Percentiles rank a stretch among this genome's conserved stretches.
Evolutionary conservation across 2,329 filamentous ascomycete genomes (phyloP).

Genomic region (Cephalotrichum gorgonifer): DNA sequence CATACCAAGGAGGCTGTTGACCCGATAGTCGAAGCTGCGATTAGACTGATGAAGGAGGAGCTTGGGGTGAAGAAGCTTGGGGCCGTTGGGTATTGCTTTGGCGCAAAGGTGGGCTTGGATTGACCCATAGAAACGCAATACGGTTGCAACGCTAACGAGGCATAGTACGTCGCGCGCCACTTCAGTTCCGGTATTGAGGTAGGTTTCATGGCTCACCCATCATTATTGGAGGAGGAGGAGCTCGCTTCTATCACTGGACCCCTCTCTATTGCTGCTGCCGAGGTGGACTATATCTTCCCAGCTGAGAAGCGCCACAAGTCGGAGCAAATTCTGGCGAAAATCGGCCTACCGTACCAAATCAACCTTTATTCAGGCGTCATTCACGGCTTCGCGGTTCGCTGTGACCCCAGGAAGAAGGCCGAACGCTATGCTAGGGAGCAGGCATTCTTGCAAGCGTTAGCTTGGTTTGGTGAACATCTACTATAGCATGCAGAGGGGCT

Average conservation of each 20-base stretch:
- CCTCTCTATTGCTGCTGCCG: constrained; percentile 54
- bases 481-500: too few relatives aligned
- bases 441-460: constrained; percentile 66
- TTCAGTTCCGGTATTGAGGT: constrained; percentile 53
- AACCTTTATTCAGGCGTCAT: constrained; percentile 59
- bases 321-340: constrained; percentile 49
- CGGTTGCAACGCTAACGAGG: too few relatives aligned
- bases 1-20: constrained; percentile 18
- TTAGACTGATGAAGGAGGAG: constrained; percentile 48
- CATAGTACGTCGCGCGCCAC: constrained; percentile 60
- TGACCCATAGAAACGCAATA: neutral
- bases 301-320: constrained; percentile 51
- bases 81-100: constrained; percentile 65
- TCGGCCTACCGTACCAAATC: constrained; percentile 59
- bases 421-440: constrained; percentile 61
- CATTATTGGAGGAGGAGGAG: constrained; percentile 59
- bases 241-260: constrained; percentile 54
- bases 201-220: constrained; percentile 68
- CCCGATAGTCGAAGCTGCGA: constrained; percentile 17
- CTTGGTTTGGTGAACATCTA: constrained; percentile 54
- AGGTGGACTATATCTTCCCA: constrained; percentile 58
- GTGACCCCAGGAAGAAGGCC: constrained; percentile 46
- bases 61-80: constrained; percentile 49
- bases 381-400: constrained; percentile 68
- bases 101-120: constrained; percentile 45